Conservation (phyloP, 306 rosid species). For the Mucuna pruriens region DNA sequence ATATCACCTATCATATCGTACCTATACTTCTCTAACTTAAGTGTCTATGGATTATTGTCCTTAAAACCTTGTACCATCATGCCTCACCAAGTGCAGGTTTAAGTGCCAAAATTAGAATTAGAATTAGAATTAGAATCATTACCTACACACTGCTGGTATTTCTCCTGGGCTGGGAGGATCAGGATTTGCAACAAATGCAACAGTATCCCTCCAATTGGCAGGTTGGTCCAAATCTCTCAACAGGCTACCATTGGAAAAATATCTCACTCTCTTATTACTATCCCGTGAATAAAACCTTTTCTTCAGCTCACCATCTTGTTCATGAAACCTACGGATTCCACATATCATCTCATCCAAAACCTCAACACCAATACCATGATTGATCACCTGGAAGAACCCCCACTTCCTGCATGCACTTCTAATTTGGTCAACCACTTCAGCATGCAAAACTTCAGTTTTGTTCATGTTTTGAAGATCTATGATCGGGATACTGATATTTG, state of each 20-base stretch:
- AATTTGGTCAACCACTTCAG: constrained; percentile 10
- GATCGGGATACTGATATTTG: background rate
- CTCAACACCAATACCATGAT: constrained; percentile 46
- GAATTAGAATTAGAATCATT: background rate
- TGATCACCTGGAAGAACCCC: constrained; percentile 55
- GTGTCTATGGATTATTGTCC: background rate
- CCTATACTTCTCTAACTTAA: too few relatives aligned
- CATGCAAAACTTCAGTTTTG: background rate
- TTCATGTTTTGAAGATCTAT: constrained; percentile 46
- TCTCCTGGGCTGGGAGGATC: constrained; percentile 25
- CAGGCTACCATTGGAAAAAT: constrained; percentile 25
- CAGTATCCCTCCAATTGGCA: constrained; percentile 34
- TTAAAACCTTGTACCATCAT: background rate
- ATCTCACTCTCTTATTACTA: constrained; percentile 3
- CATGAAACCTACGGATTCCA: constrained; percentile 50
- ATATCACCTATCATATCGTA: too few relatives aligned
- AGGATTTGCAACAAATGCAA: constrained; percentile 25
- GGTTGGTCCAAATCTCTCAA: background rate
- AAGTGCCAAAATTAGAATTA: background rate
- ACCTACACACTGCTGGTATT: constrained; percentile 32
- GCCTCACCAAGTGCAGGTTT: background rate
- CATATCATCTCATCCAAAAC: constrained; percentile 46
- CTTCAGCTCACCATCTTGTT: constrained; percentile 44
- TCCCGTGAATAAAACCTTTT: constrained; percentile 38
- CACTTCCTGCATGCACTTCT: constrained; percentile 28